A percentile compares a stretch with the other conserved stretches of the same genome.
These are phyloP conservation scores for Puccinia horiana DNA, from an alignment of 1,284 basidiomycete species.

Conservation along the genomic window DNA sequence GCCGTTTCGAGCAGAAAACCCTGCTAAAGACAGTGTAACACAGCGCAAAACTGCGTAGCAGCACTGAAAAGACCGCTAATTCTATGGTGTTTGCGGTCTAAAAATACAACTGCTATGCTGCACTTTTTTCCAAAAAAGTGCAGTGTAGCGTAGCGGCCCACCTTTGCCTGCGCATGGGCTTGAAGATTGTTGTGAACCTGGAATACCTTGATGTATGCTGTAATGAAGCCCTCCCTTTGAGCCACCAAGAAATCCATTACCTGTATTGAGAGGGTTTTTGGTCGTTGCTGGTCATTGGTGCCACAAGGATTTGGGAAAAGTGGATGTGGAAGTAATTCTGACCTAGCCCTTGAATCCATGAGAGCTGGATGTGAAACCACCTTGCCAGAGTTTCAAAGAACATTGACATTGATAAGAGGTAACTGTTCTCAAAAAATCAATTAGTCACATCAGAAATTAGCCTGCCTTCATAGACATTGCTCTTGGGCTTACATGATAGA, in stretches of 20 bases:
- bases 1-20: no score
- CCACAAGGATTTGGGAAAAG: not conserved
- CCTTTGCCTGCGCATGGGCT: not conserved
- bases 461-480: not conserved
- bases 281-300: not conserved
- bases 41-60: no score
- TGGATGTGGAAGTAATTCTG: no score
- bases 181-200: no score
- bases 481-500: not conserved
- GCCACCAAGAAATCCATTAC: conserved; percentile 9
- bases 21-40: no score
- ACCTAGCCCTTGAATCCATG: conserved; percentile 10
- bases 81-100: no score
- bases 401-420: conserved; percentile 9
- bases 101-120: no score
- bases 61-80: no score
- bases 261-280: not conserved
- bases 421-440: conserved; percentile 4
- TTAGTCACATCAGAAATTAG: conserved; percentile 17
- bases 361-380: conserved; percentile 21
- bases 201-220: conserved; percentile 16
- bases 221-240: conserved; percentile 8
- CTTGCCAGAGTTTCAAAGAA: not conserved
- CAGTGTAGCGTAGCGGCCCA: no score
- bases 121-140: no score